phyloP scores from a whole-genome alignment of 305 asterid species.

The Striga hermonthica region DNA sequence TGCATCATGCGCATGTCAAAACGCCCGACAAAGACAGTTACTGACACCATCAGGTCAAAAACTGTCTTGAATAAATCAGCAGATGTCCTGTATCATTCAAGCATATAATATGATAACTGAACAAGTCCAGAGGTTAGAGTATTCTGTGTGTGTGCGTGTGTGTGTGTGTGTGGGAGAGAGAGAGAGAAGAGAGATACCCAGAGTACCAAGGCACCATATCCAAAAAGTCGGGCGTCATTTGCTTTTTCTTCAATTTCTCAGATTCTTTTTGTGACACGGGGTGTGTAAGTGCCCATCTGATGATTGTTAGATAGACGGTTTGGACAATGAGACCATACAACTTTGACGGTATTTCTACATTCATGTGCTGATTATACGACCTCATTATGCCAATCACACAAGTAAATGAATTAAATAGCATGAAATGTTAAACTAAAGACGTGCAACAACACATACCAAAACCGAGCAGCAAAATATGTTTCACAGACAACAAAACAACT shows the following conservation, averaged over 20 bases:
- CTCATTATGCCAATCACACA: no score
- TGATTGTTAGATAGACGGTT: slow-evolving; percentile 25
- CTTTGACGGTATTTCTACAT: no score
- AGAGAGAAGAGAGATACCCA: slow-evolving; percentile 52
- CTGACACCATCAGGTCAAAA: slow-evolving; percentile 95
- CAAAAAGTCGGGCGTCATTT: slow-evolving; percentile 90
- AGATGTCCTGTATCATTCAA: slow-evolving; percentile 71
- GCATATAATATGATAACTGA: slow-evolving; percentile 20
- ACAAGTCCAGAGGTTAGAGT: not conserved
- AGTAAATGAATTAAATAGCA: no score
- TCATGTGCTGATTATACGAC: no score
- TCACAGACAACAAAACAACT: slow-evolving; percentile 16
- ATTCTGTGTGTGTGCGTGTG: not conserved
- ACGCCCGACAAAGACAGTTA: slow-evolving; percentile 96
- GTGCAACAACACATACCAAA: no score
- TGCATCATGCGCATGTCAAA: slow-evolving; percentile 99
- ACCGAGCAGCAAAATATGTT: no score
- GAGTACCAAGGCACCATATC: slow-evolving; percentile 99
- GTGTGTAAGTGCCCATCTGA: slow-evolving; percentile 97
- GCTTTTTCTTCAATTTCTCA: slow-evolving; percentile 83
- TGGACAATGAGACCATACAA: no score
- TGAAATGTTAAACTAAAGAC: no score
- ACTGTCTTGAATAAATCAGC: slow-evolving; percentile 98
- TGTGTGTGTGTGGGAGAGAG: slow-evolving; percentile 12
- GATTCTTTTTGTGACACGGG: slow-evolving; percentile 80